Evolutionary conservation across 2,329 filamentous ascomycete genomes (phyloP).

Genomic region (Diaporthe eres): DNA sequence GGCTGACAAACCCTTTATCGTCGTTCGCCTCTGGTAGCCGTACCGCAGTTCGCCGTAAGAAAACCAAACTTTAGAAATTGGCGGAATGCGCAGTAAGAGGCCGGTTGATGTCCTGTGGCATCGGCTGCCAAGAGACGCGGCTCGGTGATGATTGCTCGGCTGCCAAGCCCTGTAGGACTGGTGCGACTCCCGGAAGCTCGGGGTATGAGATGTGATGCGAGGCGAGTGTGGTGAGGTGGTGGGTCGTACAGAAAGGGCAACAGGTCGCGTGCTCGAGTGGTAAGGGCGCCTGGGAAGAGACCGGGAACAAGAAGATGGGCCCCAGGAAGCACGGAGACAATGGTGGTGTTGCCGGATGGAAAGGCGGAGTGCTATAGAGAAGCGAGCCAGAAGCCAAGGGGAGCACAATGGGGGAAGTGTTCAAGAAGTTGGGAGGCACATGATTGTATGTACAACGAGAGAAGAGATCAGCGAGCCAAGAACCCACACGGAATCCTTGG

Average conservation of each 20-base stretch:
- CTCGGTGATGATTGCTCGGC: background rate
- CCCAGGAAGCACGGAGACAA: slow-evolving; percentile 26
- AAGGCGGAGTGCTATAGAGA: slow-evolving; percentile 16
- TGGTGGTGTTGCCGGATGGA: slow-evolving; percentile 18
- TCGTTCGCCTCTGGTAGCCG: slow-evolving; percentile 16
- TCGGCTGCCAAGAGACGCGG: slow-evolving; percentile 20
- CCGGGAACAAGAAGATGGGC: background rate
- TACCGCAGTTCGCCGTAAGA: background rate
- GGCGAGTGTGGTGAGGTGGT: background rate
- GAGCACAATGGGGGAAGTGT: slow-evolving; percentile 8
- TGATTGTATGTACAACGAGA: slow-evolving; percentile 20
- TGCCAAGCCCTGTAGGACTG: slow-evolving; percentile 22
- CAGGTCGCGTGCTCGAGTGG: background rate
- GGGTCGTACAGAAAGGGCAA: background rate
- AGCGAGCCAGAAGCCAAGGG: slow-evolving; percentile 11
- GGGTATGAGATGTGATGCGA: background rate
- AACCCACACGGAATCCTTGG: slow-evolving; percentile 13
- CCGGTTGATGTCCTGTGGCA: slow-evolving; percentile 3
- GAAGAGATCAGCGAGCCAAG: slow-evolving; percentile 23
- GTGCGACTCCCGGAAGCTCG: slow-evolving; percentile 22
- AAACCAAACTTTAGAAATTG: background rate
- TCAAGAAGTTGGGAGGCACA: slow-evolving; percentile 6
- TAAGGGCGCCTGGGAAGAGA: background rate
- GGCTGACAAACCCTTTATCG: slow-evolving; percentile 35
- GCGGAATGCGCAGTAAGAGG: background rate